phyloP scores from a whole-genome alignment of 371 early-diverging fungal species.

The Mucor mucedo region DNA sequence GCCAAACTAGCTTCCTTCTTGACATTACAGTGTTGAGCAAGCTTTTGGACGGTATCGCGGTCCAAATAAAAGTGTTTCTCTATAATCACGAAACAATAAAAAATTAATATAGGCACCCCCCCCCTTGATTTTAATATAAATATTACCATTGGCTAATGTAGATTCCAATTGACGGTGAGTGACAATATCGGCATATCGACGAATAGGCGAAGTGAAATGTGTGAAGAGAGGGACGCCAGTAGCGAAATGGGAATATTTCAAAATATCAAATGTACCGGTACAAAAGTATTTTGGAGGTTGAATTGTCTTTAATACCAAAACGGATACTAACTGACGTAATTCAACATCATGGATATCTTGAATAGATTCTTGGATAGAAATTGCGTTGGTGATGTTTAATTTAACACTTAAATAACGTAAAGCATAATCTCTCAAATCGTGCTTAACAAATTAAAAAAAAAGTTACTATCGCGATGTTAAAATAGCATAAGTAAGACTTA shows the following conservation, averaged over 20 bases:
- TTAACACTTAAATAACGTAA: conserved; percentile 53
- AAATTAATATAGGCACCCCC: neutral
- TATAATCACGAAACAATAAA: conserved; percentile 15
- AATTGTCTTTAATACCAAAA: conserved; percentile 76
- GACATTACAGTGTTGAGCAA: conserved; percentile 76
- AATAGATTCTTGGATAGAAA: conserved; percentile 54
- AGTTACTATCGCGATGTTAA: neutral
- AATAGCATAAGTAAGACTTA: conserved; percentile 24
- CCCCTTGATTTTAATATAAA: neutral
- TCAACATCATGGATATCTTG: conserved; percentile 60
- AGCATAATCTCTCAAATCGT: conserved; percentile 51
- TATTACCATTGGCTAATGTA: conserved; percentile 28
- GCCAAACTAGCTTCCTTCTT: conserved; percentile 71
- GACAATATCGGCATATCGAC: conserved; percentile 94
- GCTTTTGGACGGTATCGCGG: conserved; percentile 52
- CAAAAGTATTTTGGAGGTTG: conserved; percentile 89
- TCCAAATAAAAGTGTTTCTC: conserved; percentile 62
- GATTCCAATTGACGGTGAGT: conserved; percentile 83
- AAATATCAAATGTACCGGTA: conserved; percentile 75
- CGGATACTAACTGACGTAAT: conserved; percentile 59
- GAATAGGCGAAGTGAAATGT: conserved; percentile 93
- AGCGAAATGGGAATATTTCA: conserved; percentile 75
- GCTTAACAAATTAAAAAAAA: conserved; percentile 15
- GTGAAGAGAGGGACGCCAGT: conserved; percentile 81
- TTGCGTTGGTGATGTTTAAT: conserved; percentile 55